Conservation (phyloP, 2,329 filamentous ascomycete species). For the Whalleya microplaca region DNA sequence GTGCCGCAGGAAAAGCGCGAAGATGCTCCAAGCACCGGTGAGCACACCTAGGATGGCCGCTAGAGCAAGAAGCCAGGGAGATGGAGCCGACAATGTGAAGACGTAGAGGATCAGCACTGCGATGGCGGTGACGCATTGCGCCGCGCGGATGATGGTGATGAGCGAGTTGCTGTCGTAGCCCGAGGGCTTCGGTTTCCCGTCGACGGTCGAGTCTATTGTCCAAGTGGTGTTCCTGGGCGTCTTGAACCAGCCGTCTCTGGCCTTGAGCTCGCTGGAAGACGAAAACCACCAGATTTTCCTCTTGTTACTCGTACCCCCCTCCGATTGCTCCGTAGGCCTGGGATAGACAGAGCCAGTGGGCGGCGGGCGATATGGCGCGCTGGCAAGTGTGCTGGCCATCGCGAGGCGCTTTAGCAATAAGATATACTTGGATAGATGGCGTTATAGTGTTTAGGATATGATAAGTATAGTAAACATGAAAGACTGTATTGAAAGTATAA, state of each 20-base stretch:
- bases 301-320: background rate
- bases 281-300: background rate
- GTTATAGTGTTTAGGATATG: background rate
- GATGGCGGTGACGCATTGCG: slow-evolving; percentile 14
- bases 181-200: slow-evolving; percentile 14
- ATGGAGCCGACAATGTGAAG: slow-evolving; percentile 10
- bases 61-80: slow-evolving; percentile 10
- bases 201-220: slow-evolving; percentile 20
- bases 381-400: background rate
- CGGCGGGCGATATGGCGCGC: background rate
- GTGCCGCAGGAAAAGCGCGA: slow-evolving; percentile 17
- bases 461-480: background rate
- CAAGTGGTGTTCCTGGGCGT: slow-evolving; percentile 16
- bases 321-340: background rate
- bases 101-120: slow-evolving; percentile 13
- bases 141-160: slow-evolving; percentile 22
- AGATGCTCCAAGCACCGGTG: slow-evolving; percentile 13
- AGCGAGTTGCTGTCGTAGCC: slow-evolving; percentile 25
- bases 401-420: background rate
- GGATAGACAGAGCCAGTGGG: background rate
- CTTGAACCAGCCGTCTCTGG: slow-evolving; percentile 11
- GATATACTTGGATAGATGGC: background rate
- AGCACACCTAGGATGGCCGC: background rate
- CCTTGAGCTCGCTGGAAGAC: background rate
- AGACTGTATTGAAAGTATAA: background rate